phyloP scores from a whole-genome alignment of 192 early-diverging fungal genomes.

The Coemansia sp. region DNA sequence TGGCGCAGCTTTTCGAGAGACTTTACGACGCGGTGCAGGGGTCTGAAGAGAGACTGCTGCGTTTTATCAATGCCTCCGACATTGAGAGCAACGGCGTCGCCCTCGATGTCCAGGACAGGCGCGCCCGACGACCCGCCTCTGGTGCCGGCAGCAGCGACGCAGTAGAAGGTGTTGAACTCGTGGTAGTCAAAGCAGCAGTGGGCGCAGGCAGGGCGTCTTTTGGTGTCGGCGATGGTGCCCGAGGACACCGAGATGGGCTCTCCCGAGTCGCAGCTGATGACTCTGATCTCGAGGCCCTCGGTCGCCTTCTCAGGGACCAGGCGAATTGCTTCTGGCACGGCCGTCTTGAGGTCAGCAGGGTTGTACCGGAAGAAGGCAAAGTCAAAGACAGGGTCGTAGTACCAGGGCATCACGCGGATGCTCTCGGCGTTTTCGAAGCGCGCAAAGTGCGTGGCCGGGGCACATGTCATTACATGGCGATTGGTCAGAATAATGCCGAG shows the following conservation, averaged over 20 bases:
- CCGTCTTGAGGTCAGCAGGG: conserved; percentile 50
- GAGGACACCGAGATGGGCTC: conserved; percentile 66
- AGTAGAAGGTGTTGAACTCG: conserved; percentile 74
- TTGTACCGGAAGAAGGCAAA: conserved; percentile 72
- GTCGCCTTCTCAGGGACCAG: conserved; percentile 60
- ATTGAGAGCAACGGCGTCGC: conserved; percentile 67
- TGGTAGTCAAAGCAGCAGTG: conserved; percentile 56
- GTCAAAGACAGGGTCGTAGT: conserved; percentile 70
- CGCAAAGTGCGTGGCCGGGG: conserved; percentile 60
- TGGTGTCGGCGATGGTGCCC: conserved; percentile 57
- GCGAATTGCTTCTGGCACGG: conserved; percentile 7
- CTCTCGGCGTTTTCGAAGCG: conserved; percentile 65
- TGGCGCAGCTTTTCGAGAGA: conserved; percentile 55
- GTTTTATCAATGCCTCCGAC: conserved; percentile 55
- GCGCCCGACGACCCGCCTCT: conserved; percentile 63
- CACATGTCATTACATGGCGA: conserved; percentile 65
- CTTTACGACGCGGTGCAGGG: conserved; percentile 61
- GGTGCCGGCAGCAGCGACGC: conserved; percentile 58
- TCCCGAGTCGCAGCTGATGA: conserved; percentile 68
- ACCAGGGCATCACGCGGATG: conserved; percentile 60
- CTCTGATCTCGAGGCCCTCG: conserved; percentile 64
- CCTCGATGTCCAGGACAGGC: conserved; percentile 67
- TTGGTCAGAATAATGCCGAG: conserved; percentile 65
- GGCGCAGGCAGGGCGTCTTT: conserved; percentile 57
- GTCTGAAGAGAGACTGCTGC: conserved; percentile 60